phyloP scores from a whole-genome alignment of 345 rosid species.

The Mercurialis annua region DNA sequence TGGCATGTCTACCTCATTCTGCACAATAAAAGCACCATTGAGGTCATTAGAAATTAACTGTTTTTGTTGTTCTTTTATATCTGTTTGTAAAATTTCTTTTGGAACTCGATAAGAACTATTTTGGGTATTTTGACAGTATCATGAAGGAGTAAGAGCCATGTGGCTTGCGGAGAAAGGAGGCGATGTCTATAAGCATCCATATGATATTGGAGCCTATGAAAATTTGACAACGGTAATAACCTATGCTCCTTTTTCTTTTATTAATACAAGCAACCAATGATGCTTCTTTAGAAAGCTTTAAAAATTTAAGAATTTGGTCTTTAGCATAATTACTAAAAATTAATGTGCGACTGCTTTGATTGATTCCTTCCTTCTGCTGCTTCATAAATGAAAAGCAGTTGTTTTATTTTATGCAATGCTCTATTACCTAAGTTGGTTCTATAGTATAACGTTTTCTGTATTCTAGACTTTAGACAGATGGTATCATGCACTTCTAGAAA shows the following conservation, averaged over 20 bases:
- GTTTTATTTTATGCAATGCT: too few species aligned
- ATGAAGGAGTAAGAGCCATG: constrained; percentile 93
- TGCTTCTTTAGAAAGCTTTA: too few species aligned
- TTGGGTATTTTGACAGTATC: constrained; percentile 49
- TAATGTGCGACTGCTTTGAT: too few species aligned
- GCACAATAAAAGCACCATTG: constrained; percentile 88
- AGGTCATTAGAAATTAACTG: constrained; percentile 42
- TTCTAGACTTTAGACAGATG: too few species aligned
- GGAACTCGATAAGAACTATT: not conserved
- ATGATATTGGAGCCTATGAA: constrained; percentile 64
- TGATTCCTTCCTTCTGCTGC: not conserved
- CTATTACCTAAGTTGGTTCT: too few species aligned
- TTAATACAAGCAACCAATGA: not conserved
- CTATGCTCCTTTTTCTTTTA: not conserved
- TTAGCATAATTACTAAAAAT: too few species aligned
- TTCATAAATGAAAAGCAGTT: too few species aligned
- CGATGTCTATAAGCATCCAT: constrained; percentile 76
- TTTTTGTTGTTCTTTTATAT: not conserved
- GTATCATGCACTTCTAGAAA: not conserved
- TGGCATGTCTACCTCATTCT: constrained; percentile 84
- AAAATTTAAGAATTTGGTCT: too few species aligned
- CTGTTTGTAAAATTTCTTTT: too few species aligned
- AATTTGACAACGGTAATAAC: constrained; percentile 60
- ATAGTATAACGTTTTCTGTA: not conserved
- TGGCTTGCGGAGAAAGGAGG: constrained; percentile 97